Base-by-base conservation (phyloP, 225 moss, liverwort and hornwort species). In the Rhytidiadelphus loreus region DNA sequence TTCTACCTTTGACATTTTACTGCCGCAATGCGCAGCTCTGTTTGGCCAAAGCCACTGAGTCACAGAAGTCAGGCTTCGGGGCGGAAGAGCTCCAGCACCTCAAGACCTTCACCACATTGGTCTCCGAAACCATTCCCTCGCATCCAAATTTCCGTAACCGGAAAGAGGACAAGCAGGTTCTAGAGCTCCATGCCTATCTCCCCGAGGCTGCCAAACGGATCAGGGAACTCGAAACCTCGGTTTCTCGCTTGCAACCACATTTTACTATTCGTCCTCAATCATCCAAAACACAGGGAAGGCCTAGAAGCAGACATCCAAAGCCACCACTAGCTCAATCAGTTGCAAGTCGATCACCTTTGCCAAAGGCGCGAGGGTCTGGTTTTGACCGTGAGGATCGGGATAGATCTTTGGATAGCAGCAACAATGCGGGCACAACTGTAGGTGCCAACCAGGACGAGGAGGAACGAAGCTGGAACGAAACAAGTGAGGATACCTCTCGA, bases 1-100 rank as follows among this genome's bases (percentile, higher is more conserved):
- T 96, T 91, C 91, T 97, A 80, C 98, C 98, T 59, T 90, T 97
- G 93, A 97, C 95, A 77, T 98, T 98, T 89, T 98, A 97, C 94
- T 95, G 95, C 90, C 93, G 97, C 84, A 95, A 96, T 91, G 98
- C 98, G 76, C 98, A 95, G 78, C 92, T 94, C 13, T 98, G 97
- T 87, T 87, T 98, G 90, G 92, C 93, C 68, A 95, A 93, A 83
- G 98, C 95, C 21, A 86, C 88, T 66, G 91, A 94, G 71, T 92
- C 95, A 43, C 93, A 94, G 83, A 98, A 95, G 89, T 94, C 93
- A 19, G 91, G 95, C 29, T 93, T 96, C 33, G 83, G 79, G 81
- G 93, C 87, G 32, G 96, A 96, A 83, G 97, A 98, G 91, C 88
- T 96, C 75, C 95, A 96, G 90, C 98, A 97, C 85, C 92, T 98